Evolutionary conservation across 2,329 filamentous ascomycete species (phyloP), one percentile per base, ranked within the genome.

Genomic region (Clathrospora elynae): DNA sequence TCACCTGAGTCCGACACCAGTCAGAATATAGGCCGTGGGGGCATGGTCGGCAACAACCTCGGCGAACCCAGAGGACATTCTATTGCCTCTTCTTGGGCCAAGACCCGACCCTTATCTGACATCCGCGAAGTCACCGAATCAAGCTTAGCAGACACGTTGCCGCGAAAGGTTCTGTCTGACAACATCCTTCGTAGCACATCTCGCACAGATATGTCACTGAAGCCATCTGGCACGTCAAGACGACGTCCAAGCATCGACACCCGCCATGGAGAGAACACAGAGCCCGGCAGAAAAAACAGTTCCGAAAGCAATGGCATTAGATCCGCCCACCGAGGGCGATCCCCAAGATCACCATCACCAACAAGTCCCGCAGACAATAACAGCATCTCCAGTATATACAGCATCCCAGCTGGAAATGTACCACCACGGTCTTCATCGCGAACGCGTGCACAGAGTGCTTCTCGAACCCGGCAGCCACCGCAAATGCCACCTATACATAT

Each of bases 51-150:
- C 41, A 62, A 49, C 35, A 47, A 44, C 13, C 51, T 60, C 33
- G 51, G 58, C 7, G 63, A 65, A 49, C 38, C 55, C 24, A 57
- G 51, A 55, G 59, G 44, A 31, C 46, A 55, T 20, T 57, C 64
- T 13, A 33, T 48, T 19, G 53, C 55, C 12, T 49, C 59, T 20
- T 58, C 64, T 4, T 69, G 66, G 64, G 64, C 67, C 6, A 63
- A 68, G 35, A 54, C 67, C 28, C 71, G 75, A 31, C 73, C 75
- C 30, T 57, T 78, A 18, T 78, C 75, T 29, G 75, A 78, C 50
- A 78, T 78, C 42, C 71, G 74, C 47, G 75, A 77, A 52, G 62
- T 76, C 51, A 78, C 74, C 8, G 75, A 77, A 55, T 74, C 75
- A 18, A 76, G 73, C 49, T 54, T 77, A 14, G 68, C 67, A 12